Evolutionary conservation across 768 basidiomycete species (phyloP).

Genomic region (Tricholomella constricta): DNA sequence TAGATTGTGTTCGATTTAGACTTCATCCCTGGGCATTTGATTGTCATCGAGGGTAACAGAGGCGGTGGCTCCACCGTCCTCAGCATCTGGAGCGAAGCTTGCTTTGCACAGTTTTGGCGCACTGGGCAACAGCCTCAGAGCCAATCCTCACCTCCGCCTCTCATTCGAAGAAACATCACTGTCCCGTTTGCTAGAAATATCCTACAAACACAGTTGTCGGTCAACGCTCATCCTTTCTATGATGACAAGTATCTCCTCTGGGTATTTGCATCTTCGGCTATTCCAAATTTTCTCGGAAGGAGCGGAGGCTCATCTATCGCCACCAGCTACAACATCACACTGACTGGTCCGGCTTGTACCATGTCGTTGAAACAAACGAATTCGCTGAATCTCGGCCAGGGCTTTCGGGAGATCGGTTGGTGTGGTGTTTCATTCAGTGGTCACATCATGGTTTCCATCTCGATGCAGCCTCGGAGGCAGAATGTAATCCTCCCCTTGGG

Average conservation of each 20-base stretch:
- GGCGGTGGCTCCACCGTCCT: neutral
- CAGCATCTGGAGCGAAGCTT: neutral
- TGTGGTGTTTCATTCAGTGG: slow-evolving; percentile 9
- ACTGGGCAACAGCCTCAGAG: neutral
- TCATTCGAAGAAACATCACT: neutral
- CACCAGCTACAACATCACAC: neutral
- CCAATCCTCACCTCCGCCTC: neutral
- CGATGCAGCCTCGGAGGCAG: neutral
- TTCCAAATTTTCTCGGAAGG: slow-evolving; percentile 2
- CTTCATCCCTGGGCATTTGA: slow-evolving; percentile 1
- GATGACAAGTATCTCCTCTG: slow-evolving; percentile 4
- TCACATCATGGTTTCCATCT: neutral
- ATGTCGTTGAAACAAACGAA: neutral
- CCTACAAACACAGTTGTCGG: neutral
- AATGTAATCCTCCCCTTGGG: neutral
- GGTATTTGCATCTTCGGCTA: slow-evolving; percentile 5
- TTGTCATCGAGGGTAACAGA: neutral
- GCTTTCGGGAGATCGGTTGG: neutral
- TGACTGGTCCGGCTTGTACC: neutral
- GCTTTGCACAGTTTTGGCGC: neutral
- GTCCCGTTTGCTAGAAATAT: neutral
- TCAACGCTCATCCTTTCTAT: slow-evolving; percentile 8
- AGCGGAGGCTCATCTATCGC: neutral
- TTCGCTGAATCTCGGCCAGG: neutral
- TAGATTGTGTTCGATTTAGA: neutral